These are phyloP conservation scores for Corylus avellana DNA, from an alignment of 306 rosid species.

Conservation along the genomic window DNA sequence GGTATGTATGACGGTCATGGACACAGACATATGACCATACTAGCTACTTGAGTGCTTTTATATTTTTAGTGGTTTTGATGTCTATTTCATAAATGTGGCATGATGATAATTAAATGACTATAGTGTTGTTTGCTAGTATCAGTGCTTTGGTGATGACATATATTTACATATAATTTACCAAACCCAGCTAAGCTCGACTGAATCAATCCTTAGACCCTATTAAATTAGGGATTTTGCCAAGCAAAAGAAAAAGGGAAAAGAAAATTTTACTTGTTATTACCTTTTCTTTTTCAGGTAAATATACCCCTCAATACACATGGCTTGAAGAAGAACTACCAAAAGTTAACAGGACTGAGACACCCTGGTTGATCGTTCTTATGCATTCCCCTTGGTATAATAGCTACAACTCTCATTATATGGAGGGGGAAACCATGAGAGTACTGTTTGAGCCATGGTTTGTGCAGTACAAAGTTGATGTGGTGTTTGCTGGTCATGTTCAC, in stretches of 20 bases:
- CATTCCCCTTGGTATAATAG: conserved; percentile 61
- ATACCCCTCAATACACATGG: conserved; percentile 53
- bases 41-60: neutral
- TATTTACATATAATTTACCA: neutral
- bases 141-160: neutral
- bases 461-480: conserved; percentile 46
- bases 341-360: conserved; percentile 51
- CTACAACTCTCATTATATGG: conserved; percentile 57
- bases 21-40: neutral
- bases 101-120: neutral
- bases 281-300: conserved; percentile 33
- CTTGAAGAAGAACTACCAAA: conserved; percentile 39
- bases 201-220: neutral
- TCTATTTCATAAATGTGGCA: neutral
- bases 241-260: neutral
- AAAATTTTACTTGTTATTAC: neutral
- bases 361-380: conserved; percentile 57
- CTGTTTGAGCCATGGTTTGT: conserved; percentile 48
- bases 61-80: neutral
- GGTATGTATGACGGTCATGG: too few species aligned
- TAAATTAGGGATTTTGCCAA: neutral
- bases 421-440: conserved; percentile 66
- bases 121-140: neutral
- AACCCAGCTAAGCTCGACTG: neutral
- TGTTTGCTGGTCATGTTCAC: conserved; percentile 63